These are phyloP conservation scores for Senna siamea DNA, from an alignment of 306 rosid species.

Conservation along the genomic window DNA sequence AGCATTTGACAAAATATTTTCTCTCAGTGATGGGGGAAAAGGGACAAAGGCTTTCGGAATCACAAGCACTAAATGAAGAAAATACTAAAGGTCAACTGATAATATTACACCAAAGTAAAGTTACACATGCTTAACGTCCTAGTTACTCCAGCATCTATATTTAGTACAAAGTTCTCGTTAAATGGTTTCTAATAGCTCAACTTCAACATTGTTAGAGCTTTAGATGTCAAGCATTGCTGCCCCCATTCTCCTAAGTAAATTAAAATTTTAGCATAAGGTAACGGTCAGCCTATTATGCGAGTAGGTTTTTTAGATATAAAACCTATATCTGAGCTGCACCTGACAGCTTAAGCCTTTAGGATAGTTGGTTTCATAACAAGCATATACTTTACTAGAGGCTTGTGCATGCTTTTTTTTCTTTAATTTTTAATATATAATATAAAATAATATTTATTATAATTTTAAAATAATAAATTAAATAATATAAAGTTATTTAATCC, in stretches of 20 bases:
- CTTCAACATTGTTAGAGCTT: background rate
- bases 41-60: background rate
- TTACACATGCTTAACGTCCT: background rate
- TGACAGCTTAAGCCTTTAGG: background rate
- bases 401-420: too few species aligned
- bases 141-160: background rate
- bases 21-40: background rate
- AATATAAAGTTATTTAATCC: too few species aligned
- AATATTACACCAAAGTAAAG: background rate
- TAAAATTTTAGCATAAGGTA: background rate
- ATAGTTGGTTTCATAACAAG: background rate
- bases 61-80: slow-evolving; percentile 4
- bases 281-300: background rate
- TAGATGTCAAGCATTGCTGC: background rate
- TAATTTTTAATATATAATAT: too few species aligned
- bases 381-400: background rate
- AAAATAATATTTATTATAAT: too few species aligned
- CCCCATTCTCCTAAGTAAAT: background rate
- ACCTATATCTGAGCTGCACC: background rate
- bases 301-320: background rate
- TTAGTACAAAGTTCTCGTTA: slow-evolving; percentile 12
- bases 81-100: background rate
- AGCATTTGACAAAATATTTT: slow-evolving; percentile 20
- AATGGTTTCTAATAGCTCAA: background rate
- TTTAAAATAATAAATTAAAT: too few species aligned